Conservation (phyloP, 2,329 filamentous ascomycete genomes). For the Trichoderma hamatum region DNA sequence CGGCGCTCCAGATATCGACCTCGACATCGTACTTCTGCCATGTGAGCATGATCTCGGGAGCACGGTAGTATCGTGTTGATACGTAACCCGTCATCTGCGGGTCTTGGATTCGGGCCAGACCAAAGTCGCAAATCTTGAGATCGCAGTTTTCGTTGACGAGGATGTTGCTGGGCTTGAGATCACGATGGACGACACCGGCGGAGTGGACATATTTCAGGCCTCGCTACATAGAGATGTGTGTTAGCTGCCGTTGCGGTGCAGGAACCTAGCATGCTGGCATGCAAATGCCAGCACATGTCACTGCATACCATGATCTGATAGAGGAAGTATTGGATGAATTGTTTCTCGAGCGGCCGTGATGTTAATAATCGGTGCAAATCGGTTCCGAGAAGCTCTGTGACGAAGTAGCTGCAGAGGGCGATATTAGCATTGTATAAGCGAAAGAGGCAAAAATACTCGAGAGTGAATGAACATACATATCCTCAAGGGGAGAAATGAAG, state of each 20-base stretch:
- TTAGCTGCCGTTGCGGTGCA: slow-evolving; percentile 10
- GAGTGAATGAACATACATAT: slow-evolving; percentile 70
- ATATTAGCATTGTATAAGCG: slow-evolving; percentile 5
- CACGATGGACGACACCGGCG: slow-evolving; percentile 94
- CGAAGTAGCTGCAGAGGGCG: slow-evolving; percentile 73
- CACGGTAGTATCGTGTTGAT: slow-evolving; percentile 97
- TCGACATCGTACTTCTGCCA: slow-evolving; percentile 99
- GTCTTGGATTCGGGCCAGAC: slow-evolving; percentile 94
- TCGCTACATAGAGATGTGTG: slow-evolving; percentile 59
- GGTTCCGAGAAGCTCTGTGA: slow-evolving; percentile 95
- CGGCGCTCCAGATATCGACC: slow-evolving; percentile 98
- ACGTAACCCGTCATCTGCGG: slow-evolving; percentile 99
- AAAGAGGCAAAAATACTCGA: neutral
- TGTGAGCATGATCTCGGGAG: slow-evolving; percentile 99
- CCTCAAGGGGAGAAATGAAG: slow-evolving; percentile 98
- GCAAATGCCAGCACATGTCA: neutral
- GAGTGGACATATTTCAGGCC: slow-evolving; percentile 99
- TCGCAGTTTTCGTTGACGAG: slow-evolving; percentile 99
- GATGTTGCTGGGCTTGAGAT: slow-evolving; percentile 98
- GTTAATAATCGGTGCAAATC: slow-evolving; percentile 95
- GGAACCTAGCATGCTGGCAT: neutral
- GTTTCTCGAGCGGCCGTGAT: slow-evolving; percentile 94
- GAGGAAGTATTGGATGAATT: slow-evolving; percentile 99
- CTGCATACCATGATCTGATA: slow-evolving; percentile 91
- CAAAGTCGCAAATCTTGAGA: slow-evolving; percentile 99